Conservation (phyloP, 306 rosid species). For the Cyamopsis tetragonoloba region DNA sequence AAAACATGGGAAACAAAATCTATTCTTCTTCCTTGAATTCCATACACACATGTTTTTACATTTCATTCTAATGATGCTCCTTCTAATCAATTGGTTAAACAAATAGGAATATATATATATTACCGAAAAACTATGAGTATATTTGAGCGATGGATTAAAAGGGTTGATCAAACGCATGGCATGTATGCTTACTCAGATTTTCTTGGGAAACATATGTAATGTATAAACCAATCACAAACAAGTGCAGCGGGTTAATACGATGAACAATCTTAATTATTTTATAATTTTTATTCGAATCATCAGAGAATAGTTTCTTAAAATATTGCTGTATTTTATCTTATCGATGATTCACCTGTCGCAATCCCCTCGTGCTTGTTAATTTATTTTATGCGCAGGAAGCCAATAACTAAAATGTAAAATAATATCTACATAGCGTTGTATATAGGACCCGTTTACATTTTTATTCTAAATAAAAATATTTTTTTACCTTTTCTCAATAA, state of each 20-base stretch:
- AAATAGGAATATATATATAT: no score
- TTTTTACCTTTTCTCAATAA: no score
- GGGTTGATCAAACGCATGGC: background rate
- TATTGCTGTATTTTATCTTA: background rate
- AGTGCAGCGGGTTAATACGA: background rate
- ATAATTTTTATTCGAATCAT: background rate
- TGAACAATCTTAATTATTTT: background rate
- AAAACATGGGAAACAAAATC: no score
- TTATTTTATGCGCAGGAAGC: background rate
- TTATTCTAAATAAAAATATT: no score
- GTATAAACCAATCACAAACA: background rate
- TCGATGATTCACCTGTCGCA: background rate
- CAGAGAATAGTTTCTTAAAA: background rate
- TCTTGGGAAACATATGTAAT: background rate
- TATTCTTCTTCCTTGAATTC: no score
- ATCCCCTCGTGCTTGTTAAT: slow-evolving; percentile 2
- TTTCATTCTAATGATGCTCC: no score
- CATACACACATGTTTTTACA: no score
- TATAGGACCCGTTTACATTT: background rate
- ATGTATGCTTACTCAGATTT: background rate
- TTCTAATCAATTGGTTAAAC: no score
- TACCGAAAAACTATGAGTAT: no score
- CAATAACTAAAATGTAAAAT: no score
- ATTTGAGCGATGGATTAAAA: background rate
- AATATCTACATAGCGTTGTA: no score